A percentile compares a stretch with the other conserved stretches of the same genome.
These are phyloP conservation scores for Haberlea rhodopensis DNA, from an alignment of 257 asterid genomes.

Conservation along the genomic window DNA sequence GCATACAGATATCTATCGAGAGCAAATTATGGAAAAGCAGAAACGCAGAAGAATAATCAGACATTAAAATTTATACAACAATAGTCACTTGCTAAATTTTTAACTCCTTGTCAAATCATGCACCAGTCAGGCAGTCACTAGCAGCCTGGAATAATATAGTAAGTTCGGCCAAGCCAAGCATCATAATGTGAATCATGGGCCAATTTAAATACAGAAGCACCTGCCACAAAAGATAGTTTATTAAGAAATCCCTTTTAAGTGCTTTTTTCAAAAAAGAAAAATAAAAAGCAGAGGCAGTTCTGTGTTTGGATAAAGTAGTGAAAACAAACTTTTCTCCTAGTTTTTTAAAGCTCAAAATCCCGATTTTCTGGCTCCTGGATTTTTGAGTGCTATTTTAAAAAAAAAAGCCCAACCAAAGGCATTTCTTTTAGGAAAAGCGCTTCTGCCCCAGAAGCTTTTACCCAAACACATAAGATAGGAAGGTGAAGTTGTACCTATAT, in stretches of 20 bases:
- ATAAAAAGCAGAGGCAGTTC: background rate
- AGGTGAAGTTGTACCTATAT: constrained; percentile 23
- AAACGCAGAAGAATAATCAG: background rate
- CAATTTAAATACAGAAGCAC: background rate
- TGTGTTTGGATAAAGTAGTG: background rate
- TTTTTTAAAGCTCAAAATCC: too few relatives aligned
- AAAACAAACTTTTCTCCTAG: background rate
- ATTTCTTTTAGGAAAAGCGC: background rate
- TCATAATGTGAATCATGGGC: too few relatives aligned
- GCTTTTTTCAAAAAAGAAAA: too few relatives aligned
- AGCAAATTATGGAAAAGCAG: background rate
- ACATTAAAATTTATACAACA: background rate
- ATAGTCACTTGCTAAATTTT: background rate
- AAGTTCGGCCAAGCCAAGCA: background rate
- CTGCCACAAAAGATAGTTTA: background rate
- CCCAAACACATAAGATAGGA: too few relatives aligned
- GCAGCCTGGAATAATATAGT: background rate
- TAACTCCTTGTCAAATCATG: background rate
- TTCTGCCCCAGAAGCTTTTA: too few relatives aligned
- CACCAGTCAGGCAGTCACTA: background rate
- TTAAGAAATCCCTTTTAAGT: background rate
- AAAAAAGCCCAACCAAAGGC: background rate
- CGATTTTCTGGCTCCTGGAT: too few relatives aligned
- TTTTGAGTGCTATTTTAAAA: too few relatives aligned
- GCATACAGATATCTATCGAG: background rate